Percentiles rank a stretch among this genome's conserved stretches.
Conservation (phyloP, 306 rosid genomes). For the Vigna mungo region DNA sequence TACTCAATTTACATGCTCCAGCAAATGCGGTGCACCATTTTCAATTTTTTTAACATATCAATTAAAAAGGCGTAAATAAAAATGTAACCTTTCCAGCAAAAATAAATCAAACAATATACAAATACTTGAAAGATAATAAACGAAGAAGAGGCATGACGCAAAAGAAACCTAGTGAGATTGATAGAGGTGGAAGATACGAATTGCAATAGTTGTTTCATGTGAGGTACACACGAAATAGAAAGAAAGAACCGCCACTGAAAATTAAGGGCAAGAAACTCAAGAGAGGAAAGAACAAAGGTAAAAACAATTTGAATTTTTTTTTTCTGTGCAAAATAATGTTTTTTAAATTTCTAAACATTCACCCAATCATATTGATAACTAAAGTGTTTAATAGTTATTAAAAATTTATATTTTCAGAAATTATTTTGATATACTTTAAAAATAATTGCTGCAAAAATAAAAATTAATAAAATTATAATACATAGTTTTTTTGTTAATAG, state of each 20-base stretch:
- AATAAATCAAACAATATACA: background rate
- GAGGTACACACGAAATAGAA: constrained; percentile 33
- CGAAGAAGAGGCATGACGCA: background rate
- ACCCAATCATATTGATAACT: too few relatives aligned
- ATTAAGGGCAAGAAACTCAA: background rate
- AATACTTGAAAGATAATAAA: background rate
- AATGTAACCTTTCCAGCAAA: constrained; percentile 18
- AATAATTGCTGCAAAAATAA: too few relatives aligned
- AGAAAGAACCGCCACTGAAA: constrained; percentile 36
- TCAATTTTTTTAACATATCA: background rate
- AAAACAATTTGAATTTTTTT: background rate
- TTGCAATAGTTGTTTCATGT: constrained; percentile 63
- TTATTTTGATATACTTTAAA: too few relatives aligned
- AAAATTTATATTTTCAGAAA: too few relatives aligned
- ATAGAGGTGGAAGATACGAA: constrained; percentile 47
- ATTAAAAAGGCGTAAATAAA: background rate
- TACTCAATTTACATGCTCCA: constrained; percentile 18
- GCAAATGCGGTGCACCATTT: background rate
- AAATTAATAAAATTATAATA: too few relatives aligned
- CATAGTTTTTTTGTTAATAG: too few relatives aligned
- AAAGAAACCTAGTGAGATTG: constrained; percentile 57
- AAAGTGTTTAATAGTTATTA: too few relatives aligned
- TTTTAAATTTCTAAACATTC: too few relatives aligned
- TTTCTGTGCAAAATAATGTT: too few relatives aligned
- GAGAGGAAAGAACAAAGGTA: background rate